phyloP scores from a whole-genome alignment of 495 filamentous ascomycete species.

The Aspergillus campestris region DNA sequence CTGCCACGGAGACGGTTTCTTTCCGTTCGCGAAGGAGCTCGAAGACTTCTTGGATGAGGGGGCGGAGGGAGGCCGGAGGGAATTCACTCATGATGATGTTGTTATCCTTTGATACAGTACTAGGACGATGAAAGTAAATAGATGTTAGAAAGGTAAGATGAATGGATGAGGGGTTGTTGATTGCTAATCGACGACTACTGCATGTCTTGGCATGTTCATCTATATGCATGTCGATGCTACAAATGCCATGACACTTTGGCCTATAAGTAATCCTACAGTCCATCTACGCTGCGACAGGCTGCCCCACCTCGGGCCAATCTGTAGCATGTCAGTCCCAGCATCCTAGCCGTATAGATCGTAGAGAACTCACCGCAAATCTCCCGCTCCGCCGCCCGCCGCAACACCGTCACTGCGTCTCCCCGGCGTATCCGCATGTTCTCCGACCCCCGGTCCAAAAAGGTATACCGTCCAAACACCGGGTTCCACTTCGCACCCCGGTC shows the following conservation, averaged over 20 bases:
- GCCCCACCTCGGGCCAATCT: slow-evolving; percentile 25
- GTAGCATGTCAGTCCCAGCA: slow-evolving; percentile 7
- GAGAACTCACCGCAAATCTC: slow-evolving; percentile 53
- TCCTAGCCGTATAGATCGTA: not conserved
- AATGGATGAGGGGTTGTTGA: not conserved
- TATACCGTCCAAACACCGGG: slow-evolving; percentile 81
- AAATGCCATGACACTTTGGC: no score
- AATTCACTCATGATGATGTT: slow-evolving; percentile 19
- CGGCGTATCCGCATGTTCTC: slow-evolving; percentile 41
- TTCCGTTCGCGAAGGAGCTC: slow-evolving; percentile 42
- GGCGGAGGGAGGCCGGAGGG: slow-evolving; percentile 41
- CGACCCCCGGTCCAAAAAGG: slow-evolving; percentile 43
- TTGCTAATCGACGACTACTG: no score
- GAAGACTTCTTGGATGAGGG: slow-evolving; percentile 41
- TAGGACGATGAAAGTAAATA: not conserved
- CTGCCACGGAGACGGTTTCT: slow-evolving; percentile 49
- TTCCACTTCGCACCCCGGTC: slow-evolving; percentile 64
- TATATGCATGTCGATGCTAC: no score
- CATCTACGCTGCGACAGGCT: not conserved
- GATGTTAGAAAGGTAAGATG: not conserved
- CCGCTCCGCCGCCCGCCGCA: slow-evolving; percentile 46
- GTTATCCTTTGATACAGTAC: not conserved
- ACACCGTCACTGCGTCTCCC: slow-evolving; percentile 63
- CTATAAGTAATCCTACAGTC: not conserved
- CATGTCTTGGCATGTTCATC: no score